Conservation (phyloP, 768 basidiomycete genomes). For the Amanita phalloides region DNA sequence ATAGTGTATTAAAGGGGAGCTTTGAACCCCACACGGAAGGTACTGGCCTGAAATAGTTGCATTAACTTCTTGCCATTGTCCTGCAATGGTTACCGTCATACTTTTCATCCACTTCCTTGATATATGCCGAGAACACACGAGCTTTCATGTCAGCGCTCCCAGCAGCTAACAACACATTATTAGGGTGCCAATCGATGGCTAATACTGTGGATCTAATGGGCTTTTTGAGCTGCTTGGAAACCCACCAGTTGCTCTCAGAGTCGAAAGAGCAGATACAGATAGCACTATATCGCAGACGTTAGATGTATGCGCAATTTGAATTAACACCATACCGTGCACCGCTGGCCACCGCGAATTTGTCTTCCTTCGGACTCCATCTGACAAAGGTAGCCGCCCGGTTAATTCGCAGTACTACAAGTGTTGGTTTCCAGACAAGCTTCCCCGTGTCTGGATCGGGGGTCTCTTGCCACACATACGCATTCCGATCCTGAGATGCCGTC, state of each 20-base stretch:
- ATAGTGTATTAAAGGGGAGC: constrained; percentile 94
- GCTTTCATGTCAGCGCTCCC: constrained; percentile 99
- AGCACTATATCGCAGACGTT: constrained; percentile 36
- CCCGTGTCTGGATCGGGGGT: constrained; percentile 65
- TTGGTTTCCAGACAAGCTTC: constrained; percentile 80
- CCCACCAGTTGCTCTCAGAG: constrained; percentile 99
- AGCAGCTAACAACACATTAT: constrained; percentile 93
- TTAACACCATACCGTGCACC: constrained; percentile 65
- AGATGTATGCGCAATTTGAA: background rate
- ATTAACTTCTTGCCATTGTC: constrained; percentile 3
- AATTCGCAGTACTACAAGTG: constrained; percentile 88
- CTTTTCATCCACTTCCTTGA: constrained; percentile 97
- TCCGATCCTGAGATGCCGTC: constrained; percentile 97
- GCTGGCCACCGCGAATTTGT: constrained; percentile 97
- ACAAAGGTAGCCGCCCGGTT: constrained; percentile 95
- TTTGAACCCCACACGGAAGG: constrained; percentile 97
- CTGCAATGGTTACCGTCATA: constrained; percentile 16
- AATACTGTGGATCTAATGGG: constrained; percentile 93
- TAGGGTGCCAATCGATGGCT: constrained; percentile 96
- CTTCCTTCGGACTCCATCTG: constrained; percentile 93
- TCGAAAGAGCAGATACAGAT: constrained; percentile 97
- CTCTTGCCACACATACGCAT: constrained; percentile 97
- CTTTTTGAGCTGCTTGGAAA: constrained; percentile 93
- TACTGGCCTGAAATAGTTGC: constrained; percentile 46
- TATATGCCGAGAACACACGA: constrained; percentile 93